phyloP scores from a whole-genome alignment of 768 basidiomycete species.

The Boletus reticulatus region DNA sequence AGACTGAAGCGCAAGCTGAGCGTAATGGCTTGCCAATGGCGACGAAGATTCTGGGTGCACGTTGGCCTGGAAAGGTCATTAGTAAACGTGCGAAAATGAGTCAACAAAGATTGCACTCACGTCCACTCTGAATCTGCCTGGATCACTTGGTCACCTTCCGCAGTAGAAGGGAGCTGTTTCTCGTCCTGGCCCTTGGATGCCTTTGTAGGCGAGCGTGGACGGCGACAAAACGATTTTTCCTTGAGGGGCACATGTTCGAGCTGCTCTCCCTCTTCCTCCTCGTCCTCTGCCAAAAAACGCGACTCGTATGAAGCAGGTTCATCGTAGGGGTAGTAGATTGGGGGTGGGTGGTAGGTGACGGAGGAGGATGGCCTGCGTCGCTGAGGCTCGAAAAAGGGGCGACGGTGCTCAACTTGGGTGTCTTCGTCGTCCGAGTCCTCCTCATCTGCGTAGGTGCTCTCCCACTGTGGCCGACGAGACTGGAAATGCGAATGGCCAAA shows the following conservation, averaged over 20 bases:
- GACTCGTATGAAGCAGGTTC: constrained; percentile 33
- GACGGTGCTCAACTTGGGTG: constrained; percentile 12
- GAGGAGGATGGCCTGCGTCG: constrained; percentile 26
- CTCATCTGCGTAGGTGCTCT: constrained; percentile 29
- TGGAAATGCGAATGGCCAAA: constrained; percentile 20
- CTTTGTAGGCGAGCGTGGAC: constrained; percentile 22
- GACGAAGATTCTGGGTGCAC: constrained; percentile 49
- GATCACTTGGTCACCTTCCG: constrained; percentile 9
- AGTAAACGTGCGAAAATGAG: not conserved
- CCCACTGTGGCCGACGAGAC: constrained; percentile 35
- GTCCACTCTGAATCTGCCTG: constrained; percentile 30
- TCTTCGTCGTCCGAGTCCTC: constrained; percentile 32
- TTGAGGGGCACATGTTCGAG: constrained; percentile 25
- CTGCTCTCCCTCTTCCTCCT: constrained; percentile 23
- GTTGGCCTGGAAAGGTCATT: constrained; percentile 44
- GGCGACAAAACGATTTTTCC: constrained; percentile 19
- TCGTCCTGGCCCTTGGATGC: constrained; percentile 16
- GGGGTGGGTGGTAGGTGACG: constrained; percentile 19
- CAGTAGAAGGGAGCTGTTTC: constrained; percentile 7
- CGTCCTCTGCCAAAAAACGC: constrained; percentile 23
- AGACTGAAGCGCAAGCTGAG: constrained; percentile 56
- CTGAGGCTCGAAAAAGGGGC: constrained; percentile 19
- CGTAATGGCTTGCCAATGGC: constrained; percentile 61
- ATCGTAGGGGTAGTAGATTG: constrained; percentile 25
- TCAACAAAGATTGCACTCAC: constrained; percentile 19